Base-by-base conservation (phyloP, 768 basidiomycete genomes). In the Dioszegia aurantiaca region DNA sequence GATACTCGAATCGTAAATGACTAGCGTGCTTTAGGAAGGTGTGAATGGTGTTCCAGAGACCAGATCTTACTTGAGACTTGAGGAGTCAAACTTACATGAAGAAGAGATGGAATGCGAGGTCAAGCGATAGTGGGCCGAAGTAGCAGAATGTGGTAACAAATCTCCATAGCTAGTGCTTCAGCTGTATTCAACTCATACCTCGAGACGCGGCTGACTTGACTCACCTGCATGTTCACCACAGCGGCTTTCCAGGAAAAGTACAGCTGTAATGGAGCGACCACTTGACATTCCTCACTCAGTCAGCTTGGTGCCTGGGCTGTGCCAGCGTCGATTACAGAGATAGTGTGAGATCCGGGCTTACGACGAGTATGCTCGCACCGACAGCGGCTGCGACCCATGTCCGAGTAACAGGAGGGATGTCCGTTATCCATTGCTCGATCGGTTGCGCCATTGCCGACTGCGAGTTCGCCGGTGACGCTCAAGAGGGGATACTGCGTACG, bases 101-200 rank as follows among this genome's bases (percentile, higher is more conserved):
- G 81, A 97, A 97, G 53, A 99, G 82, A 75, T 98, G 94, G 78
- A 98, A 95, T 58, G 94, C 82, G 67, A 97, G 90, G 77, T 98
- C 94, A 21, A 98, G 79, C 3, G 88, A 90, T 71, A 98, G 84
- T 0, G 87, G 83, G 11, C 94, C 95, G 78, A 97, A 98, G 78
- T 93, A 99, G 69, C 92, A 87, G 82, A 98, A 98, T 11, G 88
- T 94, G 27, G 92, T 93, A 40, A 87, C 77, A 44, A 85, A 82
- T 27, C 94, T 83, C 92, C 92, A 97, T 64, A 86, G 81, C 90
- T 95, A 64, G 12, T 24, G 24, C 19, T 16, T 60, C 33, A 58
- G 62, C 51, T 48, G 14, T 6, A 33, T 6, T 33, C 33, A 6
- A 6, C 6, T 33, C 33, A 6, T 1, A 27, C 4, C 14, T 19